Percentiles rank a stretch among this genome's conserved stretches.
phyloP scores from a whole-genome alignment of 768 basidiomycete species.

The Leucosporidium yakuticum region DNA sequence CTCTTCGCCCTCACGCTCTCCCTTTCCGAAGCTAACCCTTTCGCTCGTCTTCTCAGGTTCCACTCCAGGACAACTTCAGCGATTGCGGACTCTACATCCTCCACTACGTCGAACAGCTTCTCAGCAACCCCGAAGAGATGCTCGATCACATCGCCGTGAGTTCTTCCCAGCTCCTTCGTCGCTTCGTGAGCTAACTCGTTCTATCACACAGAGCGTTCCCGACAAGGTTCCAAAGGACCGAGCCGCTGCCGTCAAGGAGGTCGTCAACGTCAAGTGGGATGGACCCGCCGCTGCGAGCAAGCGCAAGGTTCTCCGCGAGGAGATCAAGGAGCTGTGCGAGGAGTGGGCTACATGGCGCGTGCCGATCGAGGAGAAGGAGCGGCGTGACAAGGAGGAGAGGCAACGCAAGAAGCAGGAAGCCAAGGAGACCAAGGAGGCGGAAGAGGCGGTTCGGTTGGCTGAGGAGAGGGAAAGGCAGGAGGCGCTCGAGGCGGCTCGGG shows the following conservation, averaged over 20 bases:
- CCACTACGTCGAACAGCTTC: slow-evolving; percentile 74
- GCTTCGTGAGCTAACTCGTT: not conserved
- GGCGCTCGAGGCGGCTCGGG: too few species aligned
- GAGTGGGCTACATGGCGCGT: not conserved
- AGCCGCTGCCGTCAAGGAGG: not conserved
- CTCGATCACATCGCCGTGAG: slow-evolving; percentile 2
- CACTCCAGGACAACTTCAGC: slow-evolving; percentile 77
- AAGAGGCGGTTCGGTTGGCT: not conserved
- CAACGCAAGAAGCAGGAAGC: not conserved
- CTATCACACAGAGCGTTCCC: not conserved
- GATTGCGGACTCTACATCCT: slow-evolving; percentile 91
- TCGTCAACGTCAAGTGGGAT: not conserved
- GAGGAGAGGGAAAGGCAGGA: not conserved
- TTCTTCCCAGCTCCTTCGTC: not conserved
- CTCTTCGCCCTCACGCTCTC: slow-evolving; percentile 11
- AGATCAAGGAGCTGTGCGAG: not conserved
- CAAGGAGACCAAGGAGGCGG: not conserved
- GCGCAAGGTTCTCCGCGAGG: slow-evolving; percentile 1
- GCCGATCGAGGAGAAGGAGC: slow-evolving; percentile 1
- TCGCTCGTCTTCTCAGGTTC: slow-evolving; percentile 55
- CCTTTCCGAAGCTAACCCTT: not conserved
- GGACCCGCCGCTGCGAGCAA: not conserved
- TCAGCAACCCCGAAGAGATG: slow-evolving; percentile 52
- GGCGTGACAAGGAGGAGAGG: not conserved
- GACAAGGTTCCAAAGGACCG: not conserved